A percentile compares a stretch with the other conserved stretches of the same genome.
Conservation (phyloP, 2,329 filamentous ascomycete genomes). For the Penicillium sp. region DNA sequence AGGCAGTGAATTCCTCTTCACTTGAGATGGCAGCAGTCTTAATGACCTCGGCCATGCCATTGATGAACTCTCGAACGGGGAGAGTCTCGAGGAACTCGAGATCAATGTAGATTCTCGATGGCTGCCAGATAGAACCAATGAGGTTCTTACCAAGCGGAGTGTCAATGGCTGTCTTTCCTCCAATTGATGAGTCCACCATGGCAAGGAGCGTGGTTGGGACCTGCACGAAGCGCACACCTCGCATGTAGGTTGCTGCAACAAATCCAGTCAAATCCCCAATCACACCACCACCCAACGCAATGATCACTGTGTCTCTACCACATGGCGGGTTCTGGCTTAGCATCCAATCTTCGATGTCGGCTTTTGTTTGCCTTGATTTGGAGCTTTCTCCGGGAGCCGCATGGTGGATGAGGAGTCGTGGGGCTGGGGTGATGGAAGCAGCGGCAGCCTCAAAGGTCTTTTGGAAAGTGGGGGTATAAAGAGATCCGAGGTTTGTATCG, state of each 20-base stretch:
- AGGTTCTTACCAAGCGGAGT: conserved; percentile 95
- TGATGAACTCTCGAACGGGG: conserved; percentile 89
- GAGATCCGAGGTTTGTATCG: conserved; percentile 82
- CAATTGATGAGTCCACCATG: conserved; percentile 98
- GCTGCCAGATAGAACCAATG: conserved; percentile 95
- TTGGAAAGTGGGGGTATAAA: conserved; percentile 78
- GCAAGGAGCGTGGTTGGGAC: conserved; percentile 91
- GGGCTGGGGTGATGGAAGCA: conserved; percentile 48
- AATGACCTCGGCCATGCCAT: conserved; percentile 97
- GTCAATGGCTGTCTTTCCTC: conserved; percentile 97
- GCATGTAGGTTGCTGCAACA: conserved; percentile 97
- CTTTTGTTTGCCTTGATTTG: conserved; percentile 90
- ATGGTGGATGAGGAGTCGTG: conserved; percentile 78
- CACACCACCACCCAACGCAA: conserved; percentile 91
- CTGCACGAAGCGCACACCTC: conserved; percentile 92
- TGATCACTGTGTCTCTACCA: conserved; percentile 89
- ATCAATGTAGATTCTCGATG: conserved; percentile 90
- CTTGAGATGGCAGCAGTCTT: conserved; percentile 98
- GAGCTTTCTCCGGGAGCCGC: conserved; percentile 91
- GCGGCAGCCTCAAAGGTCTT: conserved; percentile 59
- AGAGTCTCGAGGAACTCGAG: conserved; percentile 87
- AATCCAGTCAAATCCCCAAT: conserved; percentile 98
- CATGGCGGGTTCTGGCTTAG: conserved; percentile 76
- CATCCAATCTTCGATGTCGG: conserved; percentile 97
- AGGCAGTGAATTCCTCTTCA: conserved; percentile 75